Evolutionary conservation across 495 filamentous ascomycete genomes (phyloP), one percentile per base, ranked within the genome.

Genomic region (Penicillium samsonianum): DNA sequence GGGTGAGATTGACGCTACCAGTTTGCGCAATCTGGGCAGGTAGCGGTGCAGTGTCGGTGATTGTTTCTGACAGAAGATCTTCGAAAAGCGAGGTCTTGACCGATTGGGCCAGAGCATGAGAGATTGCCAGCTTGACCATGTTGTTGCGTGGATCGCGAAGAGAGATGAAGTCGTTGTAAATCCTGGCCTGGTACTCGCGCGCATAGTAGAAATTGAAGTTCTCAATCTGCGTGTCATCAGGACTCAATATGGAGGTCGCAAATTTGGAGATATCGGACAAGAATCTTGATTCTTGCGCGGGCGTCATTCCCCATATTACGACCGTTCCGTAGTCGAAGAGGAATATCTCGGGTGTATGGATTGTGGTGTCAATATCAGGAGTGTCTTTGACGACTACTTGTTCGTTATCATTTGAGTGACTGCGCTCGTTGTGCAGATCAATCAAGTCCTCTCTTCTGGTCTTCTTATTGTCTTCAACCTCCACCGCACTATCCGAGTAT

Each of bases 181-280:
- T 98, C 37, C 95, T 84, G 11, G 95, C 91, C 66, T 98, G 94
- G 69, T 98, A 98, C 63, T 96, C 92, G 52, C 87, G 83, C 1
- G 94, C 96, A 75, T 98, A 97, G 75, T 98, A 98, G 70, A 97
- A 98, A 71, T 98, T 98, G 79, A 98, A 98, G 64, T 92, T 90
- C 68, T 98, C 94, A 31, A 92, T 89, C 73, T 98, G 92, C 16
- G 96, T 84, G 60, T 96, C 91, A 68, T 94, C 92, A 3, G 85
- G 84, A 14, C 83, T 84, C 48, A 98, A 78, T 67, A 96, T 97
- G 62, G 96, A 93, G 22, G 80, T 79, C 66, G 96, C 95, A 67
- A 98, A 98, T 67, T 93, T 96, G n/a, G 90, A 86, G 49, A 98
- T 88, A 62, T 98, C 94, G 56, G 92, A 93, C 5, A 98, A 76